phyloP scores from a whole-genome alignment of 176 grass and related monocot genomes.

The Bothriochloa decipiens region DNA sequence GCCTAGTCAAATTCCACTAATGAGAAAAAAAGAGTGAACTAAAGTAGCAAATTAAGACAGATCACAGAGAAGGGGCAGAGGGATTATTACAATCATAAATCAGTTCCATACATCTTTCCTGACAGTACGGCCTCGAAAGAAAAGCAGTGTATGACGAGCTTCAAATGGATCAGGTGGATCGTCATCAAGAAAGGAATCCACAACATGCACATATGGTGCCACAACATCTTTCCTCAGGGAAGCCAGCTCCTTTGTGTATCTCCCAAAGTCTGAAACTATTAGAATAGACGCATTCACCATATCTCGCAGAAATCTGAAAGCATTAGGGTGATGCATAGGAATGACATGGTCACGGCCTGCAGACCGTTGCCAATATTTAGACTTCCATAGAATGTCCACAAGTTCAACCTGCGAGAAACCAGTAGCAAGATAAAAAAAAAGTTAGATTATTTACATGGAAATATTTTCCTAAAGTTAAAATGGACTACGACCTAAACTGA shows the following conservation, averaged over 20 bases:
- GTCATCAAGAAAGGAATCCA: constrained; percentile 73
- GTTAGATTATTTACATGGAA: background rate
- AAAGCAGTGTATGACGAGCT: constrained; percentile 79
- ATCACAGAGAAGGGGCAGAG: constrained; percentile 6
- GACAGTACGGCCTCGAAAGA: constrained; percentile 88
- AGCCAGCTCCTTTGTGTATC: constrained; percentile 72
- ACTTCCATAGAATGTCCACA: constrained; percentile 79
- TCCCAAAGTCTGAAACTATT: constrained; percentile 89
- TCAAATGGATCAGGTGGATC: constrained; percentile 72
- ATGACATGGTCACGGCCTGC: constrained; percentile 80
- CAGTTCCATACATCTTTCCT: constrained; percentile 90
- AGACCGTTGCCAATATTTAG: constrained; percentile 83
- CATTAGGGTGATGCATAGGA: constrained; percentile 97
- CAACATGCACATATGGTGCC: constrained; percentile 92
- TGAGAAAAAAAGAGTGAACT: background rate
- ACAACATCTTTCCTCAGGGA: constrained; percentile 97
- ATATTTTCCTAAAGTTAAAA: background rate
- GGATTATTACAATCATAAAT: constrained; percentile 42
- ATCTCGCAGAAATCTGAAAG: constrained; percentile 85
- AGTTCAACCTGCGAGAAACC: constrained; percentile 69
- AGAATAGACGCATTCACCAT: constrained; percentile 93
- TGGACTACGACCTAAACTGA: background rate
- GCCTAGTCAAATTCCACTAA: background rate
- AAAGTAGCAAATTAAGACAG: constrained; percentile 24
- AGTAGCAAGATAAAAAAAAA: background rate